These are phyloP conservation scores for Aurantiochytrium sp. DNA, from an alignment of 108 stramenopile genomes.

Conservation along the genomic window DNA sequence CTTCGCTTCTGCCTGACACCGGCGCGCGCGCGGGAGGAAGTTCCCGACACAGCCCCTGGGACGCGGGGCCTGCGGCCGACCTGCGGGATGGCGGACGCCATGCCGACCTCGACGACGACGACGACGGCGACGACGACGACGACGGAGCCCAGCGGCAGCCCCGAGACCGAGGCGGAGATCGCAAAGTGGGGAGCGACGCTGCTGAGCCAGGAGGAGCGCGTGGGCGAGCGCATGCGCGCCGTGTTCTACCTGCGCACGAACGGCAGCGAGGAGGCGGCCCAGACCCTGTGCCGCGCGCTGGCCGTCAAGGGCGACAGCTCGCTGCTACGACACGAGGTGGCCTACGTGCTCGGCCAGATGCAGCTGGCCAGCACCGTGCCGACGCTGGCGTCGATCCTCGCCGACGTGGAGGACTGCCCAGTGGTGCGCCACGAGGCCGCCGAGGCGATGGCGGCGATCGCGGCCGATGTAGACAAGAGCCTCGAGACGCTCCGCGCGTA, in stretches of 20 bases:
- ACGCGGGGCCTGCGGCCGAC: no score
- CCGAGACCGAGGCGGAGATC: no score
- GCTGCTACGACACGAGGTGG: conserved; percentile 91
- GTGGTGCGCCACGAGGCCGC: conserved; percentile 95
- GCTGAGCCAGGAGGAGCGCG: conserved; percentile 48
- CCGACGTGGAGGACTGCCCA: conserved; percentile 52
- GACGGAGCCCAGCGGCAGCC: no score
- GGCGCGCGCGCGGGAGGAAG: no score
- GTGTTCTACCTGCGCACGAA: conserved; percentile 66
- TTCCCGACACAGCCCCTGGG: no score
- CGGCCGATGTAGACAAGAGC: conserved; percentile 41
- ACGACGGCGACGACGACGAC: no score
- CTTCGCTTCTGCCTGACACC: no score
- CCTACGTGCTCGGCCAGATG: conserved; percentile 94
- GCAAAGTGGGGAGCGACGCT: background rate
- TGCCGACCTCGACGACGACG: no score
- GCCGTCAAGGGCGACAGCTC: conserved; percentile 63
- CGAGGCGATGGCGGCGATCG: conserved; percentile 63
- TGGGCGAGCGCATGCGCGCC: conserved; percentile 82
- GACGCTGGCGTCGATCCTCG: conserved; percentile 55
- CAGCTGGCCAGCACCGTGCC: conserved; percentile 61
- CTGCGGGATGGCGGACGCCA: no score
- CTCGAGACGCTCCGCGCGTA: conserved; percentile 48
- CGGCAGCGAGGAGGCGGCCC: conserved; percentile 31
- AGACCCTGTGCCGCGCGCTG: conserved; percentile 56